A percentile compares a stretch with the other conserved stretches of the same genome.
These are phyloP conservation scores for Fusarium verticillioides DNA, from an alignment of 2,329 filamentous ascomycete species.

Conservation along the genomic window DNA sequence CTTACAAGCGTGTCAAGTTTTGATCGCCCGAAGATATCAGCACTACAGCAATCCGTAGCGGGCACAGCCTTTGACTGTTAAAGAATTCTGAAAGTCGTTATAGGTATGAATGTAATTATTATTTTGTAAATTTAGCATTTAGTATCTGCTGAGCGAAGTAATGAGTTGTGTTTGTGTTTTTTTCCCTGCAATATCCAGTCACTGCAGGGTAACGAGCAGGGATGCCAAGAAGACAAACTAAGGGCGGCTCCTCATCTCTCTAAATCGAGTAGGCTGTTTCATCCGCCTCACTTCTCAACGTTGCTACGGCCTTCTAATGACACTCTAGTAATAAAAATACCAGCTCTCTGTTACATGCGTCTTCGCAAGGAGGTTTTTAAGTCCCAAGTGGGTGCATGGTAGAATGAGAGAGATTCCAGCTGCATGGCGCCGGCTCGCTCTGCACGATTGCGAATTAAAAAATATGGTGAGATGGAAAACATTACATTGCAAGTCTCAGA, in stretches of 20 bases:
- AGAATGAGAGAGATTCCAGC: background rate
- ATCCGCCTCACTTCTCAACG: background rate
- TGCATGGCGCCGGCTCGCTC: background rate
- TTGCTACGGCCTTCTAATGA: too few relatives aligned
- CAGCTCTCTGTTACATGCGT: fast-evolving
- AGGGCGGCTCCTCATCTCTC: background rate
- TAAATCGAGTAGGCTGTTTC: too few relatives aligned
- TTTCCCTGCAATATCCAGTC: fast-evolving
- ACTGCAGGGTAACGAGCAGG: background rate
- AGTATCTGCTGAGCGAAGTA: too few relatives aligned
- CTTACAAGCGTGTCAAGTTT: too few relatives aligned
- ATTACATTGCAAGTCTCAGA: background rate
- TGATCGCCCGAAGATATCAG: fast-evolving
- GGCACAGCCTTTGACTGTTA: too few relatives aligned
- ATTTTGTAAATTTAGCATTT: too few relatives aligned
- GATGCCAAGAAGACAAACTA: too few relatives aligned
- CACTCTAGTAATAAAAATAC: too few relatives aligned
- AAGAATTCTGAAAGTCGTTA: fast-evolving
- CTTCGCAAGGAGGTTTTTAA: background rate
- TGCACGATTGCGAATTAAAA: too few relatives aligned
- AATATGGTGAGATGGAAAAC: background rate
- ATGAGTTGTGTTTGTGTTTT: fast-evolving
- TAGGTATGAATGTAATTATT: too few relatives aligned
- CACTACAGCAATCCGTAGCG: fast-evolving
- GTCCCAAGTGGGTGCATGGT: fast-evolving